Conservation (phyloP, 257 asterid species). For the Plantago elongata region DNA sequence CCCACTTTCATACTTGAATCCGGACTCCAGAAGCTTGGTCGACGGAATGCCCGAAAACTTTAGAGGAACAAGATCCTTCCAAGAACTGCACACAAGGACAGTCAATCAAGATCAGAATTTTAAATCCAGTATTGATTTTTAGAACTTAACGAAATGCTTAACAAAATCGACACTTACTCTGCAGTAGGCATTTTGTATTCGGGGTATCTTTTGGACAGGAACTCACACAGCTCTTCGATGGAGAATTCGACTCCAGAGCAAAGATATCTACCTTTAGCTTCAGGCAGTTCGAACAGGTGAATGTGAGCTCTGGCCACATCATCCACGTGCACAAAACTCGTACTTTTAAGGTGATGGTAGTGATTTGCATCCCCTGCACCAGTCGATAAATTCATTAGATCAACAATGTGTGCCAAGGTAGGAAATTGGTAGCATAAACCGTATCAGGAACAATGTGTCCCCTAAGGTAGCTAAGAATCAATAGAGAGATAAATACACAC, state of each 20-base stretch:
- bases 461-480: background rate
- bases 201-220: slow-evolving; percentile 37
- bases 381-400: background rate
- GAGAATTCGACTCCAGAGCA: slow-evolving; percentile 32
- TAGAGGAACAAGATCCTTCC: slow-evolving; percentile 19
- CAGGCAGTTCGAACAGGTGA: slow-evolving; percentile 38
- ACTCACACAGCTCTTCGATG: slow-evolving; percentile 25
- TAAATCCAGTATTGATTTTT: too few species aligned
- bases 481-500: slow-evolving; percentile 12
- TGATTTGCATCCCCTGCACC: slow-evolving; percentile 26
- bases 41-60: slow-evolving; percentile 26
- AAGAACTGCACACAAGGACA: slow-evolving; percentile 11
- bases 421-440: too few species aligned
- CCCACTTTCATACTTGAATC: slow-evolving; percentile 36
- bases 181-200: slow-evolving; percentile 39
- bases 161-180: slow-evolving; percentile 31
- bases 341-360: slow-evolving; percentile 9
- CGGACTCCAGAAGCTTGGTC: slow-evolving; percentile 35
- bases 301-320: slow-evolving; percentile 62
- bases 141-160: too few species aligned
- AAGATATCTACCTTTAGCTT: slow-evolving; percentile 53
- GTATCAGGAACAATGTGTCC: too few species aligned
- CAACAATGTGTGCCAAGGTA: too few species aligned
- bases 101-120: too few species aligned
- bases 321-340: slow-evolving; percentile 41